These are phyloP conservation scores for Skeletonema marinoi DNA, from an alignment of 108 stramenopile species.

Conservation along the genomic window DNA sequence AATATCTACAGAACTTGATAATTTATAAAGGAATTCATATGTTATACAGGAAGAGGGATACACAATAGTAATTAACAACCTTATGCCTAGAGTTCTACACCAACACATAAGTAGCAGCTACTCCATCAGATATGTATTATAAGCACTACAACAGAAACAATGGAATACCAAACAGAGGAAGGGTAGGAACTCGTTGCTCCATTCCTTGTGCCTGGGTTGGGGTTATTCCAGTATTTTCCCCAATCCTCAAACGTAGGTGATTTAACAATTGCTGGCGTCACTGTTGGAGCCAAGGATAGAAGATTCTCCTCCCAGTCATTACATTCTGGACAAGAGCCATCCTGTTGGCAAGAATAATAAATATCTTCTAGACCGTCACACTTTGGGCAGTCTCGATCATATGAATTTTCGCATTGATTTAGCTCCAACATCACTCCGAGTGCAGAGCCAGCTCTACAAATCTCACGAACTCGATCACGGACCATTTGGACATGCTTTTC, in stretches of 20 bases:
- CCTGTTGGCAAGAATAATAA: slow-evolving; percentile 26
- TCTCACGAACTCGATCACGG: slow-evolving; percentile 17
- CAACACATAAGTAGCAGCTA: background rate
- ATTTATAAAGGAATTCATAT: slow-evolving; percentile 6
- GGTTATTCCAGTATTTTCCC: background rate
- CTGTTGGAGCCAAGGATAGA: slow-evolving; percentile 28
- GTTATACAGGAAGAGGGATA: background rate
- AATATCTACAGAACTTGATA: slow-evolving; percentile 64
- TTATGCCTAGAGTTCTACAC: background rate
- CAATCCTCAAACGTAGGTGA: slow-evolving; percentile 32
- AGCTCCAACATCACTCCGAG: slow-evolving; percentile 40
- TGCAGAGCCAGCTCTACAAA: slow-evolving; percentile 39
- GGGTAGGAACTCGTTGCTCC: background rate
- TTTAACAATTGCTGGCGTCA: slow-evolving; percentile 36
- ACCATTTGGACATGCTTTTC: slow-evolving; percentile 34
- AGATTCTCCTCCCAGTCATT: slow-evolving; percentile 26
- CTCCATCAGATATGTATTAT: background rate
- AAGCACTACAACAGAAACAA: background rate
- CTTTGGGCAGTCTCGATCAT: slow-evolving; percentile 22
- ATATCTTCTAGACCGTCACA: slow-evolving; percentile 46
- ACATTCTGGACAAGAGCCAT: slow-evolving; percentile 43
- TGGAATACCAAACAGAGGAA: background rate
- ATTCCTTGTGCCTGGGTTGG: background rate
- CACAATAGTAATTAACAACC: background rate
- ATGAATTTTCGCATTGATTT: slow-evolving; percentile 31